Conservation (phyloP, 768 basidiomycete genomes). For the Termitomyces heimii region DNA sequence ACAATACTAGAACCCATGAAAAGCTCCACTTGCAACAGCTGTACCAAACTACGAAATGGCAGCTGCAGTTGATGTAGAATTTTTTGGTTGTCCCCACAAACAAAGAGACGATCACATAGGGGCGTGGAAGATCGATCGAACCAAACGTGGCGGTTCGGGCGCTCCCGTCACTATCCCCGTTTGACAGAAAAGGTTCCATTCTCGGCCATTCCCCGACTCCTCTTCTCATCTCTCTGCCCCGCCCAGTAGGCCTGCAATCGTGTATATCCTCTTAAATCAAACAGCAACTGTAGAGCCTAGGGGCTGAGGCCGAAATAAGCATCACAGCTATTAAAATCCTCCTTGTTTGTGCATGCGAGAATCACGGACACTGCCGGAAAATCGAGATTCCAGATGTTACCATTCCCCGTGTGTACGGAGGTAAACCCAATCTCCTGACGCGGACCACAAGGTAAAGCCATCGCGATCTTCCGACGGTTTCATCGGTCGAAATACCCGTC, state of each 20-base stretch:
- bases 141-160: conserved; percentile 2
- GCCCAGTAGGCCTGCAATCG: background rate
- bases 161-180: conserved; percentile 8
- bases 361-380: conserved; percentile 16
- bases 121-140: background rate
- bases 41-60: background rate
- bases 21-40: background rate
- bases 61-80: background rate
- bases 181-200: conserved; percentile 14
- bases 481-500: background rate
- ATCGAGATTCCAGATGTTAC: conserved; percentile 10
- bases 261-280: background rate
- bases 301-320: background rate
- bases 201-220: background rate
- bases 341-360: conserved; percentile 12
- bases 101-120: conserved; percentile 1
- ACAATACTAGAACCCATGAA: background rate
- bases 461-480: background rate
- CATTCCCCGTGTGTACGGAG: background rate
- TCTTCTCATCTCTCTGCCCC: background rate
- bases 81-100: background rate
- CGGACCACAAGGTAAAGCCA: background rate
- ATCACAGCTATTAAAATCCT: background rate
- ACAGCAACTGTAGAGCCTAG: background rate
- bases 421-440: conserved; percentile 6